These are phyloP conservation scores for Tagetes erecta DNA, from an alignment of 129 eudicot species.

Conservation along the genomic window DNA sequence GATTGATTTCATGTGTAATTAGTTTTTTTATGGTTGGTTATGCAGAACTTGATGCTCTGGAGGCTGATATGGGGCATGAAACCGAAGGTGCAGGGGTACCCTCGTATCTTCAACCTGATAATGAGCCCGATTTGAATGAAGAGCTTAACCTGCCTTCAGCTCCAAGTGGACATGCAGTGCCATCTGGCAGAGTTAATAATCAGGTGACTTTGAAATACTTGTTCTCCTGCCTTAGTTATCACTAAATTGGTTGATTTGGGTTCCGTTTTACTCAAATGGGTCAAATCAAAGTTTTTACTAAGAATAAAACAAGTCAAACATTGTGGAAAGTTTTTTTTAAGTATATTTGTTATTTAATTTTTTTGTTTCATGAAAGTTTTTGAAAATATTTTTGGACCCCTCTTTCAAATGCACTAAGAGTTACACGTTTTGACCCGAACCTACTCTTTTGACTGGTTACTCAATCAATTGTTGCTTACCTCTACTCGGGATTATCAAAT, in stretches of 20 bases:
- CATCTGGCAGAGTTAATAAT: conserved; percentile 61
- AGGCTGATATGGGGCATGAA: conserved; percentile 90
- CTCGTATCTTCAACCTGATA: conserved; percentile 92
- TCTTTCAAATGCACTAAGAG: not conserved
- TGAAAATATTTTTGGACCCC: not conserved
- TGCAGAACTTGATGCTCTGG: conserved; percentile 96
- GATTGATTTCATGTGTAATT: not conserved
- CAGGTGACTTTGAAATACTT: conserved; percentile 41
- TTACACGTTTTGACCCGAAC: not conserved
- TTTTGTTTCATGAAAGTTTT: too few species aligned
- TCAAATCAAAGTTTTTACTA: not conserved
- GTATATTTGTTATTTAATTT: not conserved
- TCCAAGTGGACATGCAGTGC: conserved; percentile 64
- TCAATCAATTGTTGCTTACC: not conserved
- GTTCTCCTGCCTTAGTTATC: conserved; percentile 5
- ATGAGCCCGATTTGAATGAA: conserved; percentile 62
- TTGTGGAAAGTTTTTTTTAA: not conserved
- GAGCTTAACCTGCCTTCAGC: conserved; percentile 89
- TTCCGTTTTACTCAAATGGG: not conserved
- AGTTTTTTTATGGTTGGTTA: conserved; percentile 1
- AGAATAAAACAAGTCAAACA: not conserved
- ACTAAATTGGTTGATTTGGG: conserved; percentile 12
- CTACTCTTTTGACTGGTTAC: too few species aligned
- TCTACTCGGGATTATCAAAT: not conserved
- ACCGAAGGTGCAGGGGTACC: conserved; percentile 89